phyloP scores from a whole-genome alignment of 192 early-diverging fungal genomes.

The Rhizophlyctis rosea region DNA sequence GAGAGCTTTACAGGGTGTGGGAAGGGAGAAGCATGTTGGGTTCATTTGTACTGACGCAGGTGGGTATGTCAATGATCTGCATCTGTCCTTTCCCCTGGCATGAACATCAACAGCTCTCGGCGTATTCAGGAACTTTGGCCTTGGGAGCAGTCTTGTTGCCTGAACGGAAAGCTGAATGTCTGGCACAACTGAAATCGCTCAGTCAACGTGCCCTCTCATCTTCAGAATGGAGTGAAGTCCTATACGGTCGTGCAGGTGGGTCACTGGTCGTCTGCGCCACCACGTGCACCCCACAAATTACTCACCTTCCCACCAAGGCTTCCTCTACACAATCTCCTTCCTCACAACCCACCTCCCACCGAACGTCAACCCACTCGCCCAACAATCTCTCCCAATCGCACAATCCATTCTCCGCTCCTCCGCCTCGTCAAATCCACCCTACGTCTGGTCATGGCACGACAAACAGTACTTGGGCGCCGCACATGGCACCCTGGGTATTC shows the following conservation, averaged over 20 bases:
- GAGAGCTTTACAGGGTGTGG: too few species aligned
- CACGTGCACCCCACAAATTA: background rate
- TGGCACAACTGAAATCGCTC: too few species aligned
- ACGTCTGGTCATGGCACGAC: conserved; percentile 6
- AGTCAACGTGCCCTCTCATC: too few species aligned
- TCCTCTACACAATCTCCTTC: conserved; percentile 4
- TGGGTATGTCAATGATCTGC: too few species aligned
- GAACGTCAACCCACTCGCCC: too few species aligned
- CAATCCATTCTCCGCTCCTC: background rate
- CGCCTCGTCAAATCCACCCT: background rate
- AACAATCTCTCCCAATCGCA: conserved; percentile 2
- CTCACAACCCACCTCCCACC: background rate
- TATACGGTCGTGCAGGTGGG: conserved; percentile 9
- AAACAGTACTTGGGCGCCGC: conserved; percentile 9
- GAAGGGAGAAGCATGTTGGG: too few species aligned
- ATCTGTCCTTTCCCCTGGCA: too few species aligned
- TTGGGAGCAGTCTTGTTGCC: too few species aligned
- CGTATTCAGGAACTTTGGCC: too few species aligned
- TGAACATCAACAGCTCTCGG: too few species aligned
- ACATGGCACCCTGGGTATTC: conserved; percentile 2
- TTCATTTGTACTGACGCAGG: too few species aligned
- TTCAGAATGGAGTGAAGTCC: conserved; percentile 2
- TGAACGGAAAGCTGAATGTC: too few species aligned
- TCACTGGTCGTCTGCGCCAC: background rate
- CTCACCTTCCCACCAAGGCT: conserved; percentile 1